Conservation (phyloP, 75 land plant genomes). For the Cunninghamia lanceolata region DNA sequence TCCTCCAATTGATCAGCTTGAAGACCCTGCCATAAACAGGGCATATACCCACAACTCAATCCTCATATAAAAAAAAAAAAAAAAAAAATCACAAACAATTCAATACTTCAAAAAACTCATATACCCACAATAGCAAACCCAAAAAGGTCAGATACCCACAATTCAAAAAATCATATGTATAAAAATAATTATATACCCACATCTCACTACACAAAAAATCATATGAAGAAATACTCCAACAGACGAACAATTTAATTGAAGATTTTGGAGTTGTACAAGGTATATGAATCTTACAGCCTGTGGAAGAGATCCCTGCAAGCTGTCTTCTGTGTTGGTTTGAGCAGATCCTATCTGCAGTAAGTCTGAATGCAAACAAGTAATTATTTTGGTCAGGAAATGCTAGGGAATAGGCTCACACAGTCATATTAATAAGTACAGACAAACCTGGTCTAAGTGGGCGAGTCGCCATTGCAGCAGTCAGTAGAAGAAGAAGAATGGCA, state of each 20-base stretch:
- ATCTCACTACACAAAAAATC: background rate
- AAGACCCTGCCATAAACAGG: background rate
- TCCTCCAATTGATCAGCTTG: background rate
- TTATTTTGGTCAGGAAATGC: background rate
- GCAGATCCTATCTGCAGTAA: background rate
- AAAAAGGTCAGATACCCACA: background rate
- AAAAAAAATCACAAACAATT: background rate
- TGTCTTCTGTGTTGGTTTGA: background rate
- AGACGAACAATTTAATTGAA: background rate
- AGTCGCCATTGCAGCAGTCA: background rate
- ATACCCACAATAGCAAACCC: background rate
- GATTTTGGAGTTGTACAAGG: background rate
- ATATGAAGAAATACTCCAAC: background rate
- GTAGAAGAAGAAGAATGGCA: background rate
- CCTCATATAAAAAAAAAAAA: background rate
- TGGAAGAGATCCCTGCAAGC: background rate
- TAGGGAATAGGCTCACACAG: background rate
- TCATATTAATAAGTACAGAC: background rate
- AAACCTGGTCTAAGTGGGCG: background rate
- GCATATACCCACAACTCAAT: no score
- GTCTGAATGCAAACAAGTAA: background rate
- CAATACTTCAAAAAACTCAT: background rate
- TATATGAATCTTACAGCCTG: background rate
- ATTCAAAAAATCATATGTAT: background rate
- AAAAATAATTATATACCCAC: background rate